Conservation (phyloP, 805 yeast species). For the Saccharomycopsis vini region DNA sequence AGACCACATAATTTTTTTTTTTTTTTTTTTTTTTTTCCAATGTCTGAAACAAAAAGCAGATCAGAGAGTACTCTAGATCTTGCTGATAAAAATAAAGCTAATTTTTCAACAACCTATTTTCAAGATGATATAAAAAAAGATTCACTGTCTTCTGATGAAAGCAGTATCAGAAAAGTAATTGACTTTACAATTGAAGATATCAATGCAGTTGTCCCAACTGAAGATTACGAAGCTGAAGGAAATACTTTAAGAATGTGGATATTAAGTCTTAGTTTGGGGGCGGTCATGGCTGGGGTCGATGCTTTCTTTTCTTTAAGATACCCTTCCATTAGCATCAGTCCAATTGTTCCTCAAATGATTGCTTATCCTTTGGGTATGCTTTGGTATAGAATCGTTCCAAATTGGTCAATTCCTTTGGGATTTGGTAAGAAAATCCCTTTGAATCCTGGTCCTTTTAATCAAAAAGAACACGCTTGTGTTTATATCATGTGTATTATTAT, state of each 20-base stretch:
- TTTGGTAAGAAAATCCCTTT: conserved; percentile 33
- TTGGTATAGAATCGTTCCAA: conserved; percentile 36
- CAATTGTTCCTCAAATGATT: conserved; percentile 37
- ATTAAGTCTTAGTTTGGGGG: conserved; percentile 35
- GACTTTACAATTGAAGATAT: too few species aligned
- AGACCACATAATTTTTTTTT: too few species aligned
- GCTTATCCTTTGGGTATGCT: conserved; percentile 36
- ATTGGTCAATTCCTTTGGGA: conserved; percentile 30
- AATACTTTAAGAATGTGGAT: conserved; percentile 37
- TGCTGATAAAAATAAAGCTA: too few species aligned
- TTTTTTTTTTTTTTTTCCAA: too few species aligned
- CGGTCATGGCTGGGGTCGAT: conserved; percentile 45
- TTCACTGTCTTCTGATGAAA: too few species aligned
- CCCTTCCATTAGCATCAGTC: conserved; percentile 36
- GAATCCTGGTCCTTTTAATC: conserved; percentile 58
- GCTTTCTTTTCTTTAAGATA: conserved; percentile 47
- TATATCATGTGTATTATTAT: conserved; percentile 39
- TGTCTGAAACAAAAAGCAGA: too few species aligned
- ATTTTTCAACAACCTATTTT: too few species aligned
- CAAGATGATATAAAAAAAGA: too few species aligned
- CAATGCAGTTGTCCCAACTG: too few species aligned
- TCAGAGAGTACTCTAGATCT: too few species aligned
- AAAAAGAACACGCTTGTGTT: conserved; percentile 57
- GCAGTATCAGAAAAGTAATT: too few species aligned
- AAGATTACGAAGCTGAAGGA: conserved; percentile 38